phyloP scores from a whole-genome alignment of 768 basidiomycete species.

The Tylopilus felleus region DNA sequence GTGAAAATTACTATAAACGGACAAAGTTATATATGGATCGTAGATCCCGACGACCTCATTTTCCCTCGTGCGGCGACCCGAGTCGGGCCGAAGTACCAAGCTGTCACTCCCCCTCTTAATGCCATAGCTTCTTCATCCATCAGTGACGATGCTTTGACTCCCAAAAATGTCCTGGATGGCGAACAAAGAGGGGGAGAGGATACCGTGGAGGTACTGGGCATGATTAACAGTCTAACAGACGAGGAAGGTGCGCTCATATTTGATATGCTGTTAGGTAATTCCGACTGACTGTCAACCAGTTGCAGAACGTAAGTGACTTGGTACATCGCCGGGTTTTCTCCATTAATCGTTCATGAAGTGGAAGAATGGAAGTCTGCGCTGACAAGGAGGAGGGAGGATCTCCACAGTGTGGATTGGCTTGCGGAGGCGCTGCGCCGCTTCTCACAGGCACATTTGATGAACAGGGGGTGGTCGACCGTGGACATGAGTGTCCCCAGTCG shows the following conservation, averaged over 20 bases:
- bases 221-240: constrained; percentile 59
- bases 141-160: neutral
- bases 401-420: constrained; percentile 73
- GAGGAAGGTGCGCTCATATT: constrained; percentile 56
- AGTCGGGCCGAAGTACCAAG: constrained; percentile 87
- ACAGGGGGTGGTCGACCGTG: constrained; percentile 55
- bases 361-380: constrained; percentile 62
- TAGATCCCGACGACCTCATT: constrained; percentile 95
- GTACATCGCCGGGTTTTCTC: neutral
- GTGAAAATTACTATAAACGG: constrained; percentile 14
- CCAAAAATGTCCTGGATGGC: constrained; percentile 16
- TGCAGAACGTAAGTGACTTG: constrained; percentile 48
- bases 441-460: constrained; percentile 62
- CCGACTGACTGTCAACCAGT: constrained; percentile 37
- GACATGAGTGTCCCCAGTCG: constrained; percentile 59
- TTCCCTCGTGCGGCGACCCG: constrained; percentile 92
- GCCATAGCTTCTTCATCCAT: constrained; percentile 39
- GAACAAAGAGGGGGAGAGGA: constrained; percentile 68
- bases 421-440: constrained; percentile 72
- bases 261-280: constrained; percentile 15
- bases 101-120: constrained; percentile 42
- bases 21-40: constrained; percentile 27
- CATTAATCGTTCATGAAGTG: constrained; percentile 40
- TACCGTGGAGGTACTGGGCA: constrained; percentile 70
- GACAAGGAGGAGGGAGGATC: constrained; percentile 49